phyloP scores from a whole-genome alignment of 768 basidiomycete genomes.

The Lactarius sanguifluus region DNA sequence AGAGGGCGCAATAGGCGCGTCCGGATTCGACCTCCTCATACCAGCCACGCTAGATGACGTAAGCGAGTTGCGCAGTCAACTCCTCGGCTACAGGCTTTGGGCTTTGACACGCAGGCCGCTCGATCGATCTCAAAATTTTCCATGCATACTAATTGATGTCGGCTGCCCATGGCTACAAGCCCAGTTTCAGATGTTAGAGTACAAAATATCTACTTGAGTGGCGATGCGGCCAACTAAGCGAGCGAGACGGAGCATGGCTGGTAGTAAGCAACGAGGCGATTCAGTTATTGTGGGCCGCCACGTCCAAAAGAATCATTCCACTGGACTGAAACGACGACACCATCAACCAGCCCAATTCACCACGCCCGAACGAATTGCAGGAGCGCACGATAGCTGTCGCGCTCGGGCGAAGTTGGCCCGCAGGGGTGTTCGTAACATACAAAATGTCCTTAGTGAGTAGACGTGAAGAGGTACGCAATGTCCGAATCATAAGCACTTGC shows the following conservation, averaged over 20 bases:
- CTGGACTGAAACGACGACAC: conserved; percentile 13
- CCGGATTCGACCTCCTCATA: conserved; percentile 7
- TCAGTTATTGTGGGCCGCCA: conserved; percentile 1
- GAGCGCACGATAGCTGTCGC: conserved; percentile 15
- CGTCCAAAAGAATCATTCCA: conserved; percentile 21
- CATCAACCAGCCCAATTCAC: neutral
- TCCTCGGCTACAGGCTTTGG: no score
- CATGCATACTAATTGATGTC: neutral
- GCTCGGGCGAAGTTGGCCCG: conserved; percentile 15
- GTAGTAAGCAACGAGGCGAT: neutral
- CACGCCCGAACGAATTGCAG: neutral
- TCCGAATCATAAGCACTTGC: conserved; percentile 7
- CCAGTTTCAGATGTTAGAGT: neutral
- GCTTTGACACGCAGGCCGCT: no score
- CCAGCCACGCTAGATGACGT: conserved; percentile 20
- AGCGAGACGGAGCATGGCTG: neutral
- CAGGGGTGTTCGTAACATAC: conserved; percentile 25
- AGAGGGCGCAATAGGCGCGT: conserved; percentile 27
- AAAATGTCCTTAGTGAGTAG: conserved; percentile 12
- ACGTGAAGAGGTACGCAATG: conserved; percentile 24
- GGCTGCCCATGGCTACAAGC: neutral
- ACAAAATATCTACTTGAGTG: neutral
- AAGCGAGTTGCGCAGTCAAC: conserved; percentile 11
- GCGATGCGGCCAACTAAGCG: neutral
- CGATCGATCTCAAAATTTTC: neutral